Conservation (phyloP, 306 rosid species). For the Datisca glomerata region DNA sequence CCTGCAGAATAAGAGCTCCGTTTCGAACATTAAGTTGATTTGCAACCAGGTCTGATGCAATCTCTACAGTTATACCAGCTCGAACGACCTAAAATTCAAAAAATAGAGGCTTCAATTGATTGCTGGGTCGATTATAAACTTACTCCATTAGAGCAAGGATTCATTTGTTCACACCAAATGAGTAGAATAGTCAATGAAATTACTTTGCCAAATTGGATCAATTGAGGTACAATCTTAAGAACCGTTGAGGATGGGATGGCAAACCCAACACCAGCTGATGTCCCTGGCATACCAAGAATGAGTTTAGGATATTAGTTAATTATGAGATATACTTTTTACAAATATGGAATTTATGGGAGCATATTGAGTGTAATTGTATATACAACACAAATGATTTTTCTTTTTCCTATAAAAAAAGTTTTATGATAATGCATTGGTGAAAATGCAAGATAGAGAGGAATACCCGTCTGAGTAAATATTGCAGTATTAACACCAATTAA, state of each 20-base stretch:
- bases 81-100: slow-evolving; percentile 46
- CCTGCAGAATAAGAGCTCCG: slow-evolving; percentile 88
- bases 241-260: slow-evolving; percentile 93
- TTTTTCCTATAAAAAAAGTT: too few species aligned
- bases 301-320: neutral
- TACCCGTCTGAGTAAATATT: slow-evolving; percentile 86
- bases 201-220: slow-evolving; percentile 81
- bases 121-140: too few species aligned
- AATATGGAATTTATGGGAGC: too few species aligned
- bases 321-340: too few species aligned
- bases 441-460: too few species aligned
- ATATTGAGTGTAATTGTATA: too few species aligned
- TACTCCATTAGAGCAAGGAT: too few species aligned
- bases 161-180: too few species aligned
- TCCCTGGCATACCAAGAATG: slow-evolving; percentile 43
- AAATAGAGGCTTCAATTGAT: slow-evolving; percentile 16
- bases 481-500: slow-evolving; percentile 91
- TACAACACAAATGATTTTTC: too few species aligned
- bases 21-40: slow-evolving; percentile 83
- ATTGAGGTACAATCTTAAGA: slow-evolving; percentile 62
- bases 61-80: slow-evolving; percentile 75
- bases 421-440: too few species aligned
- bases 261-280: slow-evolving; percentile 97
- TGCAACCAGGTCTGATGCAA: slow-evolving; percentile 78
- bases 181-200: too few species aligned